These are phyloP conservation scores for Soucietia sequanensis DNA, from an alignment of 805 yeast species.

Conservation along the genomic window DNA sequence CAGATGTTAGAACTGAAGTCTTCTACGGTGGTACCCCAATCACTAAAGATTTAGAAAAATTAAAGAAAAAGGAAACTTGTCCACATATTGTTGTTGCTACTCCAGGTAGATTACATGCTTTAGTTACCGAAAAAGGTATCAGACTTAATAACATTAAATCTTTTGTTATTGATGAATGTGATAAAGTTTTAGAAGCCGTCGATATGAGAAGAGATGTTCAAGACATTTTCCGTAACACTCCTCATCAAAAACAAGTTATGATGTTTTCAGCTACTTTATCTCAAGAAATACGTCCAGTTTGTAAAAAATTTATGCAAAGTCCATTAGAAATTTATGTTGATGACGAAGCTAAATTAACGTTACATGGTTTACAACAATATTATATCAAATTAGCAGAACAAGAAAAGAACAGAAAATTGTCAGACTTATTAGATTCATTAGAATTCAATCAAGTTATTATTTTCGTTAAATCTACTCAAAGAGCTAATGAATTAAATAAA, in stretches of 20 bases:
- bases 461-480: slow-evolving; percentile 85
- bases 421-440: slow-evolving; percentile 87
- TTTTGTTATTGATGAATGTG: slow-evolving; percentile 97
- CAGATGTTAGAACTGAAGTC: slow-evolving; percentile 94
- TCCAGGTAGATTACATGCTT: slow-evolving; percentile 95
- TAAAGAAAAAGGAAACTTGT: slow-evolving; percentile 88
- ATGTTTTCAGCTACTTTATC: slow-evolving; percentile 97
- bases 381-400: slow-evolving; percentile 84
- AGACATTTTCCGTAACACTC: slow-evolving; percentile 95
- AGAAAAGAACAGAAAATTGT: slow-evolving; percentile 89
- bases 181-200: slow-evolving; percentile 86
- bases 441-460: slow-evolving; percentile 98
- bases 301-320: slow-evolving; percentile 97
- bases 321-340: slow-evolving; percentile 97
- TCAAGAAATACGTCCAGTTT: slow-evolving; percentile 91
- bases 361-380: slow-evolving; percentile 98
- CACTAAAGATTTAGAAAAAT: slow-evolving; percentile 77
- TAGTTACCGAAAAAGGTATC: slow-evolving; percentile 86
- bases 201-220: slow-evolving; percentile 99
- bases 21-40: slow-evolving; percentile 95
- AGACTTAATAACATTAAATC: slow-evolving; percentile 88
- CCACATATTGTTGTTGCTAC: slow-evolving; percentile 98
- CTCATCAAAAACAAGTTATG: slow-evolving; percentile 98
- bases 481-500: slow-evolving; percentile 90
- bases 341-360: slow-evolving; percentile 94